These are phyloP conservation scores for Yarrowia sp. DNA, from an alignment of 805 yeast species.

Conservation along the genomic window DNA sequence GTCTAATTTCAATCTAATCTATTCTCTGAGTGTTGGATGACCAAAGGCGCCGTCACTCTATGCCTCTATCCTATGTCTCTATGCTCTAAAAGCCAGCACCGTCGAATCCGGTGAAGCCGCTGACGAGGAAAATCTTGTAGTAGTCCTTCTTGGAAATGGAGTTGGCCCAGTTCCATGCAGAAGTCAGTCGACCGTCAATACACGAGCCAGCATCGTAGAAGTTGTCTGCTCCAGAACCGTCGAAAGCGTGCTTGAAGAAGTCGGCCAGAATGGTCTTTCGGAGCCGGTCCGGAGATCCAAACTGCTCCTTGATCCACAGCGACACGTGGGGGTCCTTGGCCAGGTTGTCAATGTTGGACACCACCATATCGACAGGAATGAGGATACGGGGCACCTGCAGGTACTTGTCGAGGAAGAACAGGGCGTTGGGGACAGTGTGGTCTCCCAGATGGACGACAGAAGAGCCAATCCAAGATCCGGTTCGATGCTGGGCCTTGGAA, in stretches of 20 bases:
- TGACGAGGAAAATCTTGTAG: slow-evolving; percentile 57
- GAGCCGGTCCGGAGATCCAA: slow-evolving; percentile 54
- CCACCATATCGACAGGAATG: slow-evolving; percentile 64
- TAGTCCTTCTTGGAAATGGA: slow-evolving; percentile 65
- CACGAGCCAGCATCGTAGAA: slow-evolving; percentile 82
- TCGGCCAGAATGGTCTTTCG: slow-evolving; percentile 48
- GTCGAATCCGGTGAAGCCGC: slow-evolving; percentile 74
- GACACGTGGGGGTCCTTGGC: slow-evolving; percentile 49
- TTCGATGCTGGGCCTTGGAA: slow-evolving; percentile 58
- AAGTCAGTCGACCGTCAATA: slow-evolving; percentile 76
- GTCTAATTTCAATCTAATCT: not conserved
- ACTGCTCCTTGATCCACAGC: slow-evolving; percentile 57
- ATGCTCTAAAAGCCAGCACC: slow-evolving; percentile 48
- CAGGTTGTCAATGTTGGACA: slow-evolving; percentile 54
- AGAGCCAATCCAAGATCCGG: slow-evolving; percentile 75
- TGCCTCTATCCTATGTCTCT: too few relatives aligned
- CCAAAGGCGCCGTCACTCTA: slow-evolving; percentile 11
- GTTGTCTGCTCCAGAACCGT: slow-evolving; percentile 82
- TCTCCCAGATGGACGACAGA: slow-evolving; percentile 80
- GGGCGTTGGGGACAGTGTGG: slow-evolving; percentile 78
- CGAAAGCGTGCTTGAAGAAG: slow-evolving; percentile 60
- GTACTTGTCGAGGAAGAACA: slow-evolving; percentile 75
- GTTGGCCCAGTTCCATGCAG: slow-evolving; percentile 83
- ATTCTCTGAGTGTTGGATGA: slow-evolving; percentile 2
- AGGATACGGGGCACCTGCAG: slow-evolving; percentile 75